Percentiles rank a stretch among this genome's conserved stretches.
Evolutionary conservation across 208 protist species (phyloP).

Genomic region (Porcisia hertigi): DNA sequence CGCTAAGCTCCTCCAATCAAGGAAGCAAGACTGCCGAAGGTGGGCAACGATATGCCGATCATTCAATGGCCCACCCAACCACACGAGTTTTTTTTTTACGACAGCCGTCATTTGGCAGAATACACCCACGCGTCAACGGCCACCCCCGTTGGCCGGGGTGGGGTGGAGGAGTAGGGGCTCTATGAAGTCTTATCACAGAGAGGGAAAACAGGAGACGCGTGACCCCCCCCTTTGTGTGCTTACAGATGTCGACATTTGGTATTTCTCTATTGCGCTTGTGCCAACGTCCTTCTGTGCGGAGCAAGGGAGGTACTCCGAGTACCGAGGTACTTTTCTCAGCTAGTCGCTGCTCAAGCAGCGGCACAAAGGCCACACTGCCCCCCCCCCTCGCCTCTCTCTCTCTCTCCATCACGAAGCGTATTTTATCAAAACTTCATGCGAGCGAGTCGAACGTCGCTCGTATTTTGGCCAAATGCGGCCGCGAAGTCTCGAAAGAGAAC

Average conservation of each 20-base stretch:
- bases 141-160: background rate
- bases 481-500: slow-evolving; percentile 74
- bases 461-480: slow-evolving; percentile 60
- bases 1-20: background rate
- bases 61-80: background rate
- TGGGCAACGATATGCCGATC: background rate
- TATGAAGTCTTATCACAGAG: background rate
- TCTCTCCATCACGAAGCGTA: background rate
- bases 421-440: slow-evolving; percentile 57
- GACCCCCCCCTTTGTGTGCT: background rate
- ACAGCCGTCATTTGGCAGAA: background rate
- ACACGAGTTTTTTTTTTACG: too few species aligned
- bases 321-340: background rate
- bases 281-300: background rate
- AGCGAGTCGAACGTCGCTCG: slow-evolving; percentile 36
- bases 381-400: too few species aligned
- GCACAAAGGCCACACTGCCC: background rate
- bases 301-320: background rate
- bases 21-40: background rate
- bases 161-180: background rate
- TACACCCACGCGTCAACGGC: background rate
- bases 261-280: background rate
- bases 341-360: background rate
- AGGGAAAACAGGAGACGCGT: background rate
- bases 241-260: background rate